Conservation (phyloP, 768 basidiomycete genomes). For the Phlegmacium glaucopus region DNA sequence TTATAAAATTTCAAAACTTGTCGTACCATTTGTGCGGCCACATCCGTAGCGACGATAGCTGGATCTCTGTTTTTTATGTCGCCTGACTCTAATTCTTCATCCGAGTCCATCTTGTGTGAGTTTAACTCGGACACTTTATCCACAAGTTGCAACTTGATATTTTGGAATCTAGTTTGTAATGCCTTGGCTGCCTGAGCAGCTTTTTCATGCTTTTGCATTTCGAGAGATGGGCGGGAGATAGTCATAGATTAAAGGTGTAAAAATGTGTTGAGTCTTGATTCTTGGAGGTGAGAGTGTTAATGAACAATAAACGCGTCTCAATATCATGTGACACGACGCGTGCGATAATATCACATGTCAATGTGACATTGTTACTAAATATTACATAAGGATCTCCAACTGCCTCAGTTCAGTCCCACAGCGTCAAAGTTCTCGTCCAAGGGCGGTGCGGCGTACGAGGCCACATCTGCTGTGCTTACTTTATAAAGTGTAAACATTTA, state of each 20-base stretch:
- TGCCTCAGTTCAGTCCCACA: no score
- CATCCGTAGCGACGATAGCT: constrained; percentile 52
- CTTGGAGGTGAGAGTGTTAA: no score
- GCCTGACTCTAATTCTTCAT: constrained; percentile 34
- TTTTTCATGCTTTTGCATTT: constrained; percentile 27
- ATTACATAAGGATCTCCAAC: no score
- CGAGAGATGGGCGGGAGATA: constrained; percentile 17
- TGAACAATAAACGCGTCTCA: not conserved
- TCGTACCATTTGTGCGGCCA: constrained; percentile 60
- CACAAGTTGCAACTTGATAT: constrained; percentile 34
- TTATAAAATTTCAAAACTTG: not conserved
- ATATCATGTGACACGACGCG: constrained; percentile 1
- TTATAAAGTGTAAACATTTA: no score
- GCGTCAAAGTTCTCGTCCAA: no score
- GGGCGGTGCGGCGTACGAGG: no score
- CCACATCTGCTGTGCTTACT: no score
- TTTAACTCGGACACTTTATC: constrained; percentile 35
- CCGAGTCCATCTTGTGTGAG: constrained; percentile 30
- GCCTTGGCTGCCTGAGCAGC: constrained; percentile 30
- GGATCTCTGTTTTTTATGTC: constrained; percentile 45
- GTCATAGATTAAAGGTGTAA: constrained; percentile 5
- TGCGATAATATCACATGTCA: not conserved
- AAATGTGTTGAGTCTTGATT: no score
- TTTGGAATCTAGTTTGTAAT: constrained; percentile 31
- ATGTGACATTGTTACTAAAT: no score